These are phyloP conservation scores for Calonectria hawksworthii DNA, from an alignment of 2,329 filamentous ascomycete genomes.

Conservation along the genomic window DNA sequence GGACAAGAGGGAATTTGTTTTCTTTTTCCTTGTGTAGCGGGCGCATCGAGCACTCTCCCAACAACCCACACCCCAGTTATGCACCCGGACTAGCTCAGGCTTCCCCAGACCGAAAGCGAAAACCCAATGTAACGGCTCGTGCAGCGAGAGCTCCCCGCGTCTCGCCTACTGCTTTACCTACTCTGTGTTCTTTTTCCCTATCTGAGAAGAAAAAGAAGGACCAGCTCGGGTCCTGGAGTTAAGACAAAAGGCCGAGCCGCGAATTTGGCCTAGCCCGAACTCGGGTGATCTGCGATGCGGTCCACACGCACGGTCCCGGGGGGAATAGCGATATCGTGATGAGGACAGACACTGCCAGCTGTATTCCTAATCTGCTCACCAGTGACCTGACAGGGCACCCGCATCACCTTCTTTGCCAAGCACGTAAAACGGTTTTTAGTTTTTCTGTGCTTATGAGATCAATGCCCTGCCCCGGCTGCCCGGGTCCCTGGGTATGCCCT, in stretches of 20 bases:
- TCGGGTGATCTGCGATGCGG: slow-evolving; percentile 17
- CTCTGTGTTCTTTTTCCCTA: neutral
- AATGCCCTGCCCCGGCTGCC: neutral
- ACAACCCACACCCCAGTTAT: neutral
- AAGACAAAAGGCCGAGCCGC: slow-evolving; percentile 44
- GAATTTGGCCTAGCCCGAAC: slow-evolving; percentile 28
- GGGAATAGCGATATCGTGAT: neutral
- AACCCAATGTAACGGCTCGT: neutral
- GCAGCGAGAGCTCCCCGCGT: neutral
- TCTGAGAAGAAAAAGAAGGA: neutral
- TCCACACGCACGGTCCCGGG: neutral
- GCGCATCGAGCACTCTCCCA: neutral
- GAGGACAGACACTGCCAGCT: neutral
- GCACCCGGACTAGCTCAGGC: neutral
- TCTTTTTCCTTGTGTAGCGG: neutral
- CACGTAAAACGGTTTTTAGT: neutral
- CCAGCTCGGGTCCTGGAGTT: slow-evolving; percentile 36
- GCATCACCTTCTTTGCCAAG: neutral
- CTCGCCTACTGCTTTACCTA: neutral
- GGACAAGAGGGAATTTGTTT: neutral
- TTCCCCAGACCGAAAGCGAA: slow-evolving; percentile 9
- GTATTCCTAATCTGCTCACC: neutral
- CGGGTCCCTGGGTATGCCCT: neutral
- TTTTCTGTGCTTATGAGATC: neutral
- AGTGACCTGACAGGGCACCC: neutral